Conservation (phyloP, 2,329 filamentous ascomycete genomes). For the Xylariaceae sp. region DNA sequence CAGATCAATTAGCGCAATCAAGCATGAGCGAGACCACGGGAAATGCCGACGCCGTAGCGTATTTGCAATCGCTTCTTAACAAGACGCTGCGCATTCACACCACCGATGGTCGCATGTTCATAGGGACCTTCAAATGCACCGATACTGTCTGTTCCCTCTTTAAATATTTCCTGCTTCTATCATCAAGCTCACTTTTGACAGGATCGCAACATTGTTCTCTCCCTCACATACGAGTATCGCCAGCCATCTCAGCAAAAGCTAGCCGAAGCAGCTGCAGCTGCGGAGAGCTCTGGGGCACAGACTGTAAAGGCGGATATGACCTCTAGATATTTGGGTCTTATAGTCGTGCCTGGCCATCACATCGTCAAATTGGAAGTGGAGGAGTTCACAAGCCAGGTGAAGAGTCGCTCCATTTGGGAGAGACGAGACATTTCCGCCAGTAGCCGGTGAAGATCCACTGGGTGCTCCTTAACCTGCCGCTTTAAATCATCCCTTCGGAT, state of each 20-base stretch:
- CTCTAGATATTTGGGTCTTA: slow-evolving; percentile 80
- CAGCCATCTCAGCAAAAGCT: slow-evolving; percentile 56
- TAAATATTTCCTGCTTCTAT: slow-evolving; percentile 1
- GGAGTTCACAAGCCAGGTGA: slow-evolving; percentile 59
- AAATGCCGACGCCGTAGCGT: slow-evolving; percentile 50
- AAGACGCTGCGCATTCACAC: slow-evolving; percentile 76
- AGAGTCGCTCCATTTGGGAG: slow-evolving; percentile 24
- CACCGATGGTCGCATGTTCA: slow-evolving; percentile 81
- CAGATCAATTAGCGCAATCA: slow-evolving; percentile 10
- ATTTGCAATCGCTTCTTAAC: slow-evolving; percentile 65
- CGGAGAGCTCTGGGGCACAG: slow-evolving; percentile 32
- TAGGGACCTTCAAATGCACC: slow-evolving; percentile 89
- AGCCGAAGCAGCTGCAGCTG: slow-evolving; percentile 34
- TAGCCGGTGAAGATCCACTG: slow-evolving; percentile 6
- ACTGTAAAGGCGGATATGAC: slow-evolving; percentile 67
- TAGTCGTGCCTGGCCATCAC: slow-evolving; percentile 83
- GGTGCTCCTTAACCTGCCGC: too few species aligned
- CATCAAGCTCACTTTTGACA: slow-evolving; percentile 34
- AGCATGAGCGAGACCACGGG: slow-evolving; percentile 30
- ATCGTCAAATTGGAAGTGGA: slow-evolving; percentile 88
- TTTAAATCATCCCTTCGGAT: too few species aligned
- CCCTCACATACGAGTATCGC: slow-evolving; percentile 85
- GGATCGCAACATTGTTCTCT: slow-evolving; percentile 86
- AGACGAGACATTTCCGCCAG: slow-evolving; percentile 20
- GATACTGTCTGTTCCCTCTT: slow-evolving; percentile 61